Percentiles rank a stretch among this genome's conserved stretches.
Conservation (phyloP, 2,329 filamentous ascomycete species). For the Drechmeria coniospora region DNA sequence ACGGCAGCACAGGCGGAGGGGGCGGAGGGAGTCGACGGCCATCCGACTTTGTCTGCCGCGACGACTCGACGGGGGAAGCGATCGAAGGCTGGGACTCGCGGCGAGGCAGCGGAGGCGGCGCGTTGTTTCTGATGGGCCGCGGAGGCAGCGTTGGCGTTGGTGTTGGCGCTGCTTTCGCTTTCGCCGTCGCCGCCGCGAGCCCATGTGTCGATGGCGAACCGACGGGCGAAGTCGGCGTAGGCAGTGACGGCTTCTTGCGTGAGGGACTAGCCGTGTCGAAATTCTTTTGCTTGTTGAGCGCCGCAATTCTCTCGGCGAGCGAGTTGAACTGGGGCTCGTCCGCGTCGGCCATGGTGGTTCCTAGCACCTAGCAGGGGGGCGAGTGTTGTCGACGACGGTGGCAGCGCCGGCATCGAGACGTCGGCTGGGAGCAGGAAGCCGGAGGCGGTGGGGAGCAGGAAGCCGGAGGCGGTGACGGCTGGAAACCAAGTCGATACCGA, state of each 20-base stretch:
- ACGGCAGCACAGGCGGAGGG: constrained; percentile 19
- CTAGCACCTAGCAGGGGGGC: too few species aligned
- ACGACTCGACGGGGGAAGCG: constrained; percentile 3
- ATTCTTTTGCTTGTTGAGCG: constrained; percentile 46
- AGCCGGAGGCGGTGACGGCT: too few species aligned
- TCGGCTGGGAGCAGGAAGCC: too few species aligned
- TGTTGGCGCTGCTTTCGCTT: constrained; percentile 21
- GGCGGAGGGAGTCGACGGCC: constrained; percentile 15
- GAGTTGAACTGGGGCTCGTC: constrained; percentile 47
- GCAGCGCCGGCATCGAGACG: too few species aligned
- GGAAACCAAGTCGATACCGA: too few species aligned
- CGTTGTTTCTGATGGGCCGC: constrained; percentile 15
- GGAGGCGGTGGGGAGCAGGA: too few species aligned
- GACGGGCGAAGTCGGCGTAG: constrained; percentile 27
- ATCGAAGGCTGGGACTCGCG: constrained; percentile 10
- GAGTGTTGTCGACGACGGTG: background rate
- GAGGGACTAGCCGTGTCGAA: constrained; percentile 30
- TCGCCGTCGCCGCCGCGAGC: constrained; percentile 17
- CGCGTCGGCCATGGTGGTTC: constrained; percentile 43
- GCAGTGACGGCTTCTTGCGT: constrained; percentile 23
- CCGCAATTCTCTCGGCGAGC: constrained; percentile 47
- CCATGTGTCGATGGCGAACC: constrained; percentile 22
- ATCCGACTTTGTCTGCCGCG: background rate
- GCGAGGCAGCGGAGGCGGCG: constrained; percentile 22
- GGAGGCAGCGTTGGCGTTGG: constrained; percentile 22